Conservation (phyloP, 495 filamentous ascomycete genomes). For the Patellaria atrata region DNA sequence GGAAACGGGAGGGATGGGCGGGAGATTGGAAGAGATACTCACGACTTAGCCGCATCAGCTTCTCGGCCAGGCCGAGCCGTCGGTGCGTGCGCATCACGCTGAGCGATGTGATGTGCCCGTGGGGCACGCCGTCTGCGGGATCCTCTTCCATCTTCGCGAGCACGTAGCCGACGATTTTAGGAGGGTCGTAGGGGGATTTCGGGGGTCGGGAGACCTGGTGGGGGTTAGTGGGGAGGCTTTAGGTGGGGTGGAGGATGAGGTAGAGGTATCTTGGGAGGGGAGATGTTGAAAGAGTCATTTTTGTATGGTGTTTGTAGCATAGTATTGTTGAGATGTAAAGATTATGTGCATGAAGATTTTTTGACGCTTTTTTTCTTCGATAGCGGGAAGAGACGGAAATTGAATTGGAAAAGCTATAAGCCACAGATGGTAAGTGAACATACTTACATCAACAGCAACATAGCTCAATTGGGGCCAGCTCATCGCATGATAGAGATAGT, state of each 20-base stretch:
- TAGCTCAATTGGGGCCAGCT: conserved; percentile 95
- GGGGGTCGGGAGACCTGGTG: conserved; percentile 48
- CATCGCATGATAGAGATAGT: conserved; percentile 98
- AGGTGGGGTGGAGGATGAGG: background rate
- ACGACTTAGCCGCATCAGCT: conserved; percentile 94
- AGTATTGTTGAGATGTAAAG: background rate
- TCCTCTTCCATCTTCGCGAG: conserved; percentile 99
- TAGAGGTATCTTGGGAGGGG: background rate
- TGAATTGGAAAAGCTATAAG: background rate
- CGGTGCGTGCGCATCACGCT: conserved; percentile 96
- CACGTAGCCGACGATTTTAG: conserved; percentile 97
- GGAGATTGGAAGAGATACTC: conserved; percentile 29
- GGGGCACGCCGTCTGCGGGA: conserved; percentile 73
- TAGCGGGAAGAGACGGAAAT: background rate
- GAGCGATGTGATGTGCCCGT: conserved; percentile 91
- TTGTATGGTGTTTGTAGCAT: no score
- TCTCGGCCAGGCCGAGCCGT: conserved; percentile 80
- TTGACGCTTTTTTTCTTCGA: background rate
- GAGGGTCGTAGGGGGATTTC: conserved; percentile 70
- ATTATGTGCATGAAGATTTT: background rate
- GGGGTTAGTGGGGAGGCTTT: background rate
- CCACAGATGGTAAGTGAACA: background rate
- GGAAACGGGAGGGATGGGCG: conserved; percentile 4
- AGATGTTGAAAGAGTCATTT: background rate
- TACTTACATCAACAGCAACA: conserved; percentile 68